phyloP scores from a whole-genome alignment of 768 basidiomycete species.

The Goffeauzyma gilvescens region DNA sequence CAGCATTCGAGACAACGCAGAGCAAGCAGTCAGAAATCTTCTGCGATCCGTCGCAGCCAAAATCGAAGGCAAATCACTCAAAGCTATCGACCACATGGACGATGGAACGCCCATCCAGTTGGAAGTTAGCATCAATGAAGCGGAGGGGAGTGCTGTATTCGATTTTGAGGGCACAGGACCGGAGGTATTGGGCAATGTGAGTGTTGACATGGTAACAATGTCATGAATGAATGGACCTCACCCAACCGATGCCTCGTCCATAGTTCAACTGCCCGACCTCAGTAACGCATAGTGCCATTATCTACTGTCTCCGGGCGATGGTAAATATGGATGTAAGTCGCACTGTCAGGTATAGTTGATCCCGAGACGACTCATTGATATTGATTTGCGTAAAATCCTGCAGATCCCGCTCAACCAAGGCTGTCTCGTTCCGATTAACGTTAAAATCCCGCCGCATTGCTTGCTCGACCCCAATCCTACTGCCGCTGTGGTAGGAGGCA shows the following conservation, averaged over 20 bases:
- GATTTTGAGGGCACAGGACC: conserved; percentile 44
- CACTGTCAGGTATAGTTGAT: too few species aligned
- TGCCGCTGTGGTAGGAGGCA: conserved; percentile 18
- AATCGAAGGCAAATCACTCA: conserved; percentile 39
- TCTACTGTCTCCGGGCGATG: conserved; percentile 20
- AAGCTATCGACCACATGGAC: conserved; percentile 49
- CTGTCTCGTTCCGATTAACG: conserved; percentile 56
- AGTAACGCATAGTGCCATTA: conserved; percentile 17
- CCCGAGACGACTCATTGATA: too few species aligned
- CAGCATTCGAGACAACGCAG: conserved; percentile 64
- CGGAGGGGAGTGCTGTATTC: conserved; percentile 55
- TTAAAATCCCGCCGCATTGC: conserved; percentile 16
- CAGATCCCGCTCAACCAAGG: conserved; percentile 91
- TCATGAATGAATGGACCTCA: not conserved
- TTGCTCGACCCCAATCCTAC: conserved; percentile 18
- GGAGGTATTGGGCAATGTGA: conserved; percentile 30
- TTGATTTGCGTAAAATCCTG: not conserved
- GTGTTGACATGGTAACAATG: too few species aligned
- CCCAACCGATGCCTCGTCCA: not conserved
- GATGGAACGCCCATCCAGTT: conserved; percentile 35
- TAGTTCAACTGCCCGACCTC: conserved; percentile 67
- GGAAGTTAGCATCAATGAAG: conserved; percentile 54
- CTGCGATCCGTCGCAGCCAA: conserved; percentile 49
- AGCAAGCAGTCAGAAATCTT: conserved; percentile 63
- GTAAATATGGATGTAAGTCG: conserved; percentile 15